Conservation (phyloP, 345 rosid species). For the Lepidium africanum region DNA sequence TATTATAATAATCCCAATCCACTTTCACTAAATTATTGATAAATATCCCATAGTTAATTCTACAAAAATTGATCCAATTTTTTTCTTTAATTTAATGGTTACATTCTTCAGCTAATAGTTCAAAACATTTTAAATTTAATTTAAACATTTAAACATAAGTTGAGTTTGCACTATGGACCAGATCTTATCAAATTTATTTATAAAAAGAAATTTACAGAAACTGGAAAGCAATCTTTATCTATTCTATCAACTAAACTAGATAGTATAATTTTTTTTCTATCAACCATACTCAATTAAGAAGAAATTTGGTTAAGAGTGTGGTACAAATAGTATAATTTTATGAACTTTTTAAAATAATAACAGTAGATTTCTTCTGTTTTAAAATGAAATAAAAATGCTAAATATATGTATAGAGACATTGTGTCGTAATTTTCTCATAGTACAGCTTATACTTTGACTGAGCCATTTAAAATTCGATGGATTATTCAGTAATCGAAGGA, state of each 20-base stretch:
- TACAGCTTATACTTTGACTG: constrained; percentile 4
- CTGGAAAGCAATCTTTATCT: no score
- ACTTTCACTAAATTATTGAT: constrained; percentile 15
- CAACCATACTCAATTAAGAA: no score
- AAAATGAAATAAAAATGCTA: neutral
- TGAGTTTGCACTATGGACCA: no score
- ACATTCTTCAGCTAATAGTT: no score
- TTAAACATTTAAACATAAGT: no score
- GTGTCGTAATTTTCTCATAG: neutral
- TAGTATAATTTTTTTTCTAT: no score
- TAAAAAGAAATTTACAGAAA: no score
- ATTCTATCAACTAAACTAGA: neutral
- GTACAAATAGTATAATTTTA: neutral
- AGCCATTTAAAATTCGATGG: neutral
- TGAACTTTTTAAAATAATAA: neutral
- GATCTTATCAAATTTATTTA: no score
- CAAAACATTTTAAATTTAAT: no score
- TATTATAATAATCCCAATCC: neutral
- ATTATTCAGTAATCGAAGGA: constrained; percentile 12
- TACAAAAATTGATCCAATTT: neutral
- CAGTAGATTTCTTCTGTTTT: neutral
- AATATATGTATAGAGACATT: neutral
- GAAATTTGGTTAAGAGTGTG: no score
- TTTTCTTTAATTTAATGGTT: no score
- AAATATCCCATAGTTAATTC: neutral